Evolutionary conservation across 176 grass and related monocot genomes (phyloP).

Genomic region (Oryza officinalis): DNA sequence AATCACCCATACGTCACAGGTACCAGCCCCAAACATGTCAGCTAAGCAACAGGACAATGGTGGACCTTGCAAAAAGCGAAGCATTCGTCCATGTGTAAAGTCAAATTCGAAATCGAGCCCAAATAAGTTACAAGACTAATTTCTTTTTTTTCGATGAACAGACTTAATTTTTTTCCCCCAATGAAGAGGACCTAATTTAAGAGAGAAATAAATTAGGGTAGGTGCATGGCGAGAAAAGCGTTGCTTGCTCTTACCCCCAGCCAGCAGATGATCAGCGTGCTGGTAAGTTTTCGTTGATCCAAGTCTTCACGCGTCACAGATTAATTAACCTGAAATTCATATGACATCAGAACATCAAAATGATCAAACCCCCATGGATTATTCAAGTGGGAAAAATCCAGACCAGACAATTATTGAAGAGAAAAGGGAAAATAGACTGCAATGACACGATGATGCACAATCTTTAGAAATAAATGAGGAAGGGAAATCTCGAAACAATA

Average conservation of each 20-base stretch:
- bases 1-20: neutral
- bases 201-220: neutral
- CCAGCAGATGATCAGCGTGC: neutral
- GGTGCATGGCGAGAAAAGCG: neutral
- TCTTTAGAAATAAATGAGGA: too few relatives aligned
- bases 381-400: neutral
- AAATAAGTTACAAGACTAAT: neutral
- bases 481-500: too few relatives aligned
- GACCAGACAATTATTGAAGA: neutral
- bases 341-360: too few relatives aligned
- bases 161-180: neutral
- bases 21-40: conserved; percentile 1
- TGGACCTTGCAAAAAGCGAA: neutral
- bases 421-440: neutral
- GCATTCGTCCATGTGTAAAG: neutral
- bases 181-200: neutral
- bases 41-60: conserved; percentile 20
- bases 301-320: neutral
- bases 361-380: too few relatives aligned
- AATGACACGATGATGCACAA: neutral
- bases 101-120: conserved; percentile 4
- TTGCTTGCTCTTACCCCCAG: conserved; percentile 7
- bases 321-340: conserved; percentile 13
- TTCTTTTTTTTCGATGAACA: too few relatives aligned
- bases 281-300: neutral